phyloP scores from a whole-genome alignment of 106 monocot species.

The Dendrobium chrysotoxum region DNA sequence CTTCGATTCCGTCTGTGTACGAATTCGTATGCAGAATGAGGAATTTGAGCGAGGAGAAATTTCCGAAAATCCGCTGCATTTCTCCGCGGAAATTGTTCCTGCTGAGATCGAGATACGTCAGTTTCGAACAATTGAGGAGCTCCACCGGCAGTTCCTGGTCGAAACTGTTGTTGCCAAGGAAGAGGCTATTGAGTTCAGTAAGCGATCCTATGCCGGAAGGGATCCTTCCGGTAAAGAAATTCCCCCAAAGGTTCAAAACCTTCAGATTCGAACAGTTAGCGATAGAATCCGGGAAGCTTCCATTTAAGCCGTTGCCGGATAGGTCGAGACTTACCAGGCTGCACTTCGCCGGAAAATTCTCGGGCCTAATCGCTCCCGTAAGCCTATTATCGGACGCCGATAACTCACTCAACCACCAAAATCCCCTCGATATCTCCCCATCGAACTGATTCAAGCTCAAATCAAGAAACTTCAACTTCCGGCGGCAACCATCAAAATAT shows the following conservation, averaged over 20 bases:
- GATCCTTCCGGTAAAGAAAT: constrained; percentile 39
- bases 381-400: constrained; percentile 52
- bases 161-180: constrained; percentile 63
- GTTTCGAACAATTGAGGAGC: constrained; percentile 43
- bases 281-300: constrained; percentile 43
- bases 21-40: constrained; percentile 48
- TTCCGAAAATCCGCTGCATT: constrained; percentile 45
- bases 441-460: constrained; percentile 55
- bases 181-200: constrained; percentile 26
- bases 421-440: constrained; percentile 44
- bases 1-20: constrained; percentile 48
- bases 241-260: constrained; percentile 39
- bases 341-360: constrained; percentile 37
- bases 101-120: constrained; percentile 68
- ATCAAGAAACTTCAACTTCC: constrained; percentile 40
- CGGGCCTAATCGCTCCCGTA: constrained; percentile 21
- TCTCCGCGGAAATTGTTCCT: constrained; percentile 49
- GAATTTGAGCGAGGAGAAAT: constrained; percentile 28
- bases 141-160: constrained; percentile 37
- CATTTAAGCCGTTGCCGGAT: constrained; percentile 38
- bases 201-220: constrained; percentile 52
- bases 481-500: constrained; percentile 42
- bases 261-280: constrained; percentile 45
- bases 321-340: constrained; percentile 40
- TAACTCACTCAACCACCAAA: constrained; percentile 32